phyloP scores from a whole-genome alignment of 1,284 basidiomycete genomes.

The Cystobasidium sp. region DNA sequence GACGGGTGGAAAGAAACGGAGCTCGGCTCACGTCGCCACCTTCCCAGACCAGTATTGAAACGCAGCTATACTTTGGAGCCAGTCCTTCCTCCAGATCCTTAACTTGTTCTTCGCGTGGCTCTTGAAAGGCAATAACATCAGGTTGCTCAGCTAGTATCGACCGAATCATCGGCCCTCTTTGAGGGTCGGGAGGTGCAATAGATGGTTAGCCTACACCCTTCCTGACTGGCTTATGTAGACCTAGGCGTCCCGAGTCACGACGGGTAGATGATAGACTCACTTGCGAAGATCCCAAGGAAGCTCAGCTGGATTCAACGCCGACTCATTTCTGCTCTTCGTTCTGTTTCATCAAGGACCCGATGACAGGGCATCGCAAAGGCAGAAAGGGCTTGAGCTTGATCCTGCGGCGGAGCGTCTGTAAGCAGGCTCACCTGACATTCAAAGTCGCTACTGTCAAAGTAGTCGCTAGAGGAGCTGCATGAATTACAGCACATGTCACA shows the following conservation, averaged over 20 bases:
- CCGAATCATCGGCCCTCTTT: neutral
- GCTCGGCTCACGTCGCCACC: neutral
- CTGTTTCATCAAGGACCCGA: neutral
- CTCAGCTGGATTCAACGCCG: neutral
- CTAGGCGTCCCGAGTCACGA: neutral
- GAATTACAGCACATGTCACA: no score
- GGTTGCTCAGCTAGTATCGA: neutral
- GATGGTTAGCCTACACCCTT: no score
- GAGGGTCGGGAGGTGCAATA: neutral
- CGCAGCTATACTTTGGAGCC: neutral
- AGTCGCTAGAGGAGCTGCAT: no score
- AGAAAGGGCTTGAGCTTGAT: neutral
- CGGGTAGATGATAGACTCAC: neutral
- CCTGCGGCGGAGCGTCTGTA: neutral
- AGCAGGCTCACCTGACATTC: neutral
- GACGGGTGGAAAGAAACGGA: neutral
- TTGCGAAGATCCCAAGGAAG: neutral
- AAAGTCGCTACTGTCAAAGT: constrained; percentile 1
- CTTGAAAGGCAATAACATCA: constrained; percentile 8
- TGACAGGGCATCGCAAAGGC: no score
- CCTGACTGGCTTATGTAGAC: neutral
- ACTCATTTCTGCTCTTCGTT: neutral
- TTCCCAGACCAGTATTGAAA: neutral
- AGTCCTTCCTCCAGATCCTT: neutral
- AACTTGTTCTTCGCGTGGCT: constrained; percentile 7